Conservation (phyloP, 352 stramenopile genomes). For the Phytophthora ramorum region DNA sequence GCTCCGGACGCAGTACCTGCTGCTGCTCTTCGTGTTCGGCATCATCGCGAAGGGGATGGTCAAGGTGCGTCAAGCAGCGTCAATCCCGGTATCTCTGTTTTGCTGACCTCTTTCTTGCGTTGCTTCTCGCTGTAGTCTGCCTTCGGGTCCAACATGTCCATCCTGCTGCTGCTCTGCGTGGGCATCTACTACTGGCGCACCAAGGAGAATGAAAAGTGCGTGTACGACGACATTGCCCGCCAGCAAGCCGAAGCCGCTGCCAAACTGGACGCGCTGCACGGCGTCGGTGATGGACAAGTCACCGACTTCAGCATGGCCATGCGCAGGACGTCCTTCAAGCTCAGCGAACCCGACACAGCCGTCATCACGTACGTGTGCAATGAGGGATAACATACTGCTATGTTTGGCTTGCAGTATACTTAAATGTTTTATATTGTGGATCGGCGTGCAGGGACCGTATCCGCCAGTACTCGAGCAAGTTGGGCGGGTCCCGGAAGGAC, state of each 20-base stretch:
- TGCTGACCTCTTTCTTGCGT: neutral
- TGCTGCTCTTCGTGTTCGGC: constrained; percentile 78
- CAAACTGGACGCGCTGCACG: constrained; percentile 74
- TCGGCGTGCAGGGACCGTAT: constrained; percentile 58
- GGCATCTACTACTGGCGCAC: constrained; percentile 71
- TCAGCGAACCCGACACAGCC: constrained; percentile 57
- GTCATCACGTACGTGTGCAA: constrained; percentile 75
- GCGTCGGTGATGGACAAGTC: constrained; percentile 55
- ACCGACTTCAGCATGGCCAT: constrained; percentile 53
- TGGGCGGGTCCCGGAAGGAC: constrained; percentile 66
- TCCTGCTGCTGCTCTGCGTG: constrained; percentile 68
- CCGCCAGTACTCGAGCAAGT: constrained; percentile 78
- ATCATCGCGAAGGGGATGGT: constrained; percentile 68
- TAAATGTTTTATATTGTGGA: neutral
- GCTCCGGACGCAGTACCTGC: constrained; percentile 69
- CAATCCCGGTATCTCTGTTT: neutral
- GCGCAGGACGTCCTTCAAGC: constrained; percentile 76
- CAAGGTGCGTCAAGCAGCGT: constrained; percentile 45
- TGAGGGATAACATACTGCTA: neutral
- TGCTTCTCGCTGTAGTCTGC: constrained; percentile 45
- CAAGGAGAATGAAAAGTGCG: constrained; percentile 58
- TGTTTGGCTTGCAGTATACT: constrained; percentile 10
- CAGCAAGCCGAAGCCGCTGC: constrained; percentile 61
- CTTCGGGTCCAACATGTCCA: constrained; percentile 68
- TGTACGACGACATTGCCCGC: constrained; percentile 77